Conservation (phyloP, 164 flowering plant species). For the Vitis riparia region DNA sequence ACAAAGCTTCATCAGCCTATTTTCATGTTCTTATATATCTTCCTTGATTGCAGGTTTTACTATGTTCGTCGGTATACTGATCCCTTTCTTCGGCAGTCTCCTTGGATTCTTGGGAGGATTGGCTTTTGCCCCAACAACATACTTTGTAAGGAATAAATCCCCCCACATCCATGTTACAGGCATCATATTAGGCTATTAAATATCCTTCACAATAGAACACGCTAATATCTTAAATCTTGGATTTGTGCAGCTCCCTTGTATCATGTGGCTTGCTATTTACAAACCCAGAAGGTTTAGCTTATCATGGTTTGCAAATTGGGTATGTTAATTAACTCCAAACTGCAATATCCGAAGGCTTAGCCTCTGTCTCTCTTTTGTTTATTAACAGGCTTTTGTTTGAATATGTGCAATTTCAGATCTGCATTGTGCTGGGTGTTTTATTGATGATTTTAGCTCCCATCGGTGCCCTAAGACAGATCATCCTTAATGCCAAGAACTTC, state of each 20-base stretch:
- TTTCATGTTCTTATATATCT: too few relatives aligned
- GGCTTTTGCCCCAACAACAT: slow-evolving; percentile 36
- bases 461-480: slow-evolving; percentile 36
- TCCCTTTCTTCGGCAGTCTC: slow-evolving; percentile 44
- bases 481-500: slow-evolving; percentile 29
- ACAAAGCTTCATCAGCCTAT: too few relatives aligned
- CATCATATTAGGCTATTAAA: too few relatives aligned
- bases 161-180: neutral
- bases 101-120: slow-evolving; percentile 47
- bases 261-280: slow-evolving; percentile 43
- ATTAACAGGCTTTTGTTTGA: neutral
- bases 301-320: slow-evolving; percentile 51
- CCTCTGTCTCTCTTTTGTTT: neutral
- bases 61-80: slow-evolving; percentile 35
- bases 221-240: neutral
- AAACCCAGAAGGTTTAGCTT: slow-evolving; percentile 44
- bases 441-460: slow-evolving; percentile 39
- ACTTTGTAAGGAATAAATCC: slow-evolving; percentile 41
- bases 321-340: slow-evolving; percentile 5
- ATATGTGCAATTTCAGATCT: slow-evolving; percentile 21
- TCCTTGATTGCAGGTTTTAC: slow-evolving; percentile 27
- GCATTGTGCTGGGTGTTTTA: slow-evolving; percentile 33
- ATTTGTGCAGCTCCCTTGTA: slow-evolving; percentile 47
- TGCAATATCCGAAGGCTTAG: too few relatives aligned
- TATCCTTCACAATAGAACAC: neutral